phyloP scores from a whole-genome alignment of 768 basidiomycete genomes.

The button mushroom (Agaricus bisporus) region DNA sequence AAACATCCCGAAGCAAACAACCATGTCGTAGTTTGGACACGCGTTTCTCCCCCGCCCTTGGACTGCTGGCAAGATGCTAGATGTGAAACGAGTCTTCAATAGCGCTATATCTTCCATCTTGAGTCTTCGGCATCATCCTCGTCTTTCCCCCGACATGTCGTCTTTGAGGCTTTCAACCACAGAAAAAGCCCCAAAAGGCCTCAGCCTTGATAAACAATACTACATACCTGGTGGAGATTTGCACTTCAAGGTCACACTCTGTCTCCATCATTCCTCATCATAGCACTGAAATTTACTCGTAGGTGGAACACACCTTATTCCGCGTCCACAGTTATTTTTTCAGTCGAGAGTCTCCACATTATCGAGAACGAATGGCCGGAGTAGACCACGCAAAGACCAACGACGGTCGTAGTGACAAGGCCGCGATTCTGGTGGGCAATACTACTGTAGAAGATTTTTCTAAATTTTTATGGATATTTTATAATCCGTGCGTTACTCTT shows the following conservation, averaged over 20 bases:
- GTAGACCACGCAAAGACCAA: constrained; percentile 19
- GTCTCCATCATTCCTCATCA: neutral
- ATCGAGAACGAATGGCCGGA: constrained; percentile 26
- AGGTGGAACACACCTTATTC: constrained; percentile 45
- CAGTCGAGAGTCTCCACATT: constrained; percentile 40
- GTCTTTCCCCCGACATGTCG: neutral
- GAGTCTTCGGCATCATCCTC: too few species aligned
- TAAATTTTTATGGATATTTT: constrained; percentile 57
- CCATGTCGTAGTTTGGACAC: neutral
- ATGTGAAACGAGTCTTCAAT: neutral
- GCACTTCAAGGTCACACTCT: neutral
- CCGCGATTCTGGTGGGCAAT: constrained; percentile 34
- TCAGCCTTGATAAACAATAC: neutral
- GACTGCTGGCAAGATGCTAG: neutral
- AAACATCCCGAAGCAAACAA: neutral
- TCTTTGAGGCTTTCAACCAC: neutral
- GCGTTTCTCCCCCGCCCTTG: neutral
- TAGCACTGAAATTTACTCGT: neutral
- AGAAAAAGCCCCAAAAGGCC: neutral
- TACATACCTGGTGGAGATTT: neutral
- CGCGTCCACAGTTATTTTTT: constrained; percentile 52
- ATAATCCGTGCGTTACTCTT: constrained; percentile 43
- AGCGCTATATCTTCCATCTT: neutral
- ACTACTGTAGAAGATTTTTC: constrained; percentile 43
- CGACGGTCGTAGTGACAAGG: constrained; percentile 26